A percentile compares a stretch with the other conserved stretches of the same genome.
Conservation (phyloP, 345 rosid species). For the Populus davidiana region DNA sequence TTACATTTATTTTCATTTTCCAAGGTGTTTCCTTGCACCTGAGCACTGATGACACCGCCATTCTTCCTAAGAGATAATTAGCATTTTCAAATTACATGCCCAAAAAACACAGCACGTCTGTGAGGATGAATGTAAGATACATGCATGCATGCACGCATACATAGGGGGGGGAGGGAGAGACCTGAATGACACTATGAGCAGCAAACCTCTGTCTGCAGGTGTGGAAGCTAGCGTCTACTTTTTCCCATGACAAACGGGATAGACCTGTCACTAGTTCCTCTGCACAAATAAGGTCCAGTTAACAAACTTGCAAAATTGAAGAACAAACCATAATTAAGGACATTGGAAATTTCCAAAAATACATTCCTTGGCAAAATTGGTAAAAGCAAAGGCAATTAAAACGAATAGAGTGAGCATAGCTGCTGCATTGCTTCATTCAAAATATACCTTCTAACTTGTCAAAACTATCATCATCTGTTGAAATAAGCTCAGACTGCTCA, state of each 20-base stretch:
- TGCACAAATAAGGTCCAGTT: slow-evolving; percentile 33
- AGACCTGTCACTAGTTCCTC: slow-evolving; percentile 77
- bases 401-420: not conserved
- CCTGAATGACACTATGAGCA: slow-evolving; percentile 98
- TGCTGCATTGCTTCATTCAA: not conserved
- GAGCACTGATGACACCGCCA: not conserved
- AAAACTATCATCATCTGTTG: slow-evolving; percentile 38
- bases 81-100: not conserved
- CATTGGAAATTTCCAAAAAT: not conserved
- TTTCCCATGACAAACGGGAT: slow-evolving; percentile 91
- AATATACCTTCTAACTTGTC: slow-evolving; percentile 80
- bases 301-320: not conserved
- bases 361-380: not conserved
- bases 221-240: slow-evolving; percentile 91
- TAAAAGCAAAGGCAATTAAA: not conserved
- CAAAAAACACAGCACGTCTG: not conserved
- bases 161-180: slow-evolving; percentile 19
- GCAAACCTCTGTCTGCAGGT: slow-evolving; percentile 74
- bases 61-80: not conserved
- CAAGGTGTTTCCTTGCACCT: not conserved
- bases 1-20: not conserved
- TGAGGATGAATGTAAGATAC: not conserved
- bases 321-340: not conserved
- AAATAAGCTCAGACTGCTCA: slow-evolving; percentile 34
- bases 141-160: not conserved